Conservation (phyloP, 2,329 filamentous ascomycete genomes). For the Alternaria atra region DNA sequence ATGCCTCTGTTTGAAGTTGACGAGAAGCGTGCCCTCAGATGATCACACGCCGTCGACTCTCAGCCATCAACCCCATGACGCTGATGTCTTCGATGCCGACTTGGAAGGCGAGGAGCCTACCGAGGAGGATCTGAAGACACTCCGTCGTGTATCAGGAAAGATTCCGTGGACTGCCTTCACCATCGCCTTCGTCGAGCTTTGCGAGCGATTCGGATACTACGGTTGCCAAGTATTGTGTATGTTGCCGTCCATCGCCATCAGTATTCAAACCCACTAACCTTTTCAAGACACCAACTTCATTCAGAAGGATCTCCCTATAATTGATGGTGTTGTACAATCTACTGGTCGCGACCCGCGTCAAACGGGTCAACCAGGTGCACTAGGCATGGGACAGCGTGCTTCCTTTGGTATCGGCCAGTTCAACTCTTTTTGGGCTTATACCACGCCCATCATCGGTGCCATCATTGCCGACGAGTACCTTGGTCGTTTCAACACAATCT, state of each 20-base stretch:
- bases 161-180: constrained; percentile 74
- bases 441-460: constrained; percentile 60
- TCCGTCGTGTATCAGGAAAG: constrained; percentile 70
- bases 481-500: constrained; percentile 70
- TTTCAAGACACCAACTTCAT: constrained; percentile 52
- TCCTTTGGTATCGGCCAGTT: constrained; percentile 50
- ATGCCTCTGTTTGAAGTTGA: constrained; percentile 44
- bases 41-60: constrained; percentile 27
- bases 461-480: constrained; percentile 67
- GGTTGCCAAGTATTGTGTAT: constrained; percentile 73
- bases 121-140: constrained; percentile 67
- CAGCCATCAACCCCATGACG: constrained; percentile 22
- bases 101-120: constrained; percentile 59
- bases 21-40: constrained; percentile 42
- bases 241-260: constrained; percentile 23
- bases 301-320: constrained; percentile 48
- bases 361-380: constrained; percentile 47
- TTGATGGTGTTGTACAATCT: constrained; percentile 44
- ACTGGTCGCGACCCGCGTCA: constrained; percentile 41
- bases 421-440: constrained; percentile 54
- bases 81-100: constrained; percentile 47
- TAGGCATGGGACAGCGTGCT: constrained; percentile 50
- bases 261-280: constrained; percentile 10
- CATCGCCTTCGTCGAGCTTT: constrained; percentile 76
- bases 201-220: constrained; percentile 82